phyloP scores from a whole-genome alignment of 352 stramenopile species.

The Pythium aphanidermatum region DNA sequence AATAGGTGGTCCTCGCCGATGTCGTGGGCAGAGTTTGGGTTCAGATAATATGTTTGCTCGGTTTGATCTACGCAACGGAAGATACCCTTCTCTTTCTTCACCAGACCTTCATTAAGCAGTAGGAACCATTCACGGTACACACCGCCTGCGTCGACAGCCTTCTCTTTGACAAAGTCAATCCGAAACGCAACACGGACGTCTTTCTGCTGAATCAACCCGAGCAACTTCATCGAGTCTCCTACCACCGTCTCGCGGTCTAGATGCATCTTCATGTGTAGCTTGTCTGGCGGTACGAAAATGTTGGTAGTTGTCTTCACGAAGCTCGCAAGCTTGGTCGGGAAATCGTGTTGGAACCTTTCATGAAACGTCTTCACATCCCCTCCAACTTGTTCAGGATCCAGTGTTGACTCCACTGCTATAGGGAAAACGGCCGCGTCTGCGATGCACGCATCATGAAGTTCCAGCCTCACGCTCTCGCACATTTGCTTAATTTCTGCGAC shows the following conservation, averaged over 20 bases:
- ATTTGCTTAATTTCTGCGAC: conserved; percentile 8
- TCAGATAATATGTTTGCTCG: conserved; percentile 21
- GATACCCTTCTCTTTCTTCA: conserved; percentile 14
- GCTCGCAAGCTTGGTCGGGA: conserved; percentile 37
- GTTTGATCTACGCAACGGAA: conserved; percentile 20
- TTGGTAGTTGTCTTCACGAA: conserved; percentile 31
- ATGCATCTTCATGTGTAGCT: conserved; percentile 17
- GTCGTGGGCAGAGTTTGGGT: conserved; percentile 17
- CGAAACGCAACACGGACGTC: conserved; percentile 21
- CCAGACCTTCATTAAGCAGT: conserved; percentile 25
- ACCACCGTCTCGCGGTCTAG: conserved; percentile 11
- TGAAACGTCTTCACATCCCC: conserved; percentile 23
- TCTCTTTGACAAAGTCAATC: conserved; percentile 43
- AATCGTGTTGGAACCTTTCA: conserved; percentile 17
- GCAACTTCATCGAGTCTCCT: conserved; percentile 26
- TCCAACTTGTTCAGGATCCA: conserved; percentile 25
- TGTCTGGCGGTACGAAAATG: conserved; percentile 28
- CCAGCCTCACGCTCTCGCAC: conserved; percentile 1
- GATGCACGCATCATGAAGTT: conserved; percentile 13
- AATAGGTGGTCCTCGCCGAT: conserved; percentile 21
- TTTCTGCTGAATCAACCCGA: conserved; percentile 19
- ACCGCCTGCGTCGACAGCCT: conserved; percentile 39
- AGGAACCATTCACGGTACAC: conserved; percentile 56
- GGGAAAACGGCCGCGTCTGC: conserved; percentile 6
- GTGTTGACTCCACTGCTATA: conserved; percentile 26